Percentiles rank a stretch among this genome's conserved stretches.
Conservation (phyloP, 192 early-diverging fungal genomes). For the Podila clonocystis region DNA sequence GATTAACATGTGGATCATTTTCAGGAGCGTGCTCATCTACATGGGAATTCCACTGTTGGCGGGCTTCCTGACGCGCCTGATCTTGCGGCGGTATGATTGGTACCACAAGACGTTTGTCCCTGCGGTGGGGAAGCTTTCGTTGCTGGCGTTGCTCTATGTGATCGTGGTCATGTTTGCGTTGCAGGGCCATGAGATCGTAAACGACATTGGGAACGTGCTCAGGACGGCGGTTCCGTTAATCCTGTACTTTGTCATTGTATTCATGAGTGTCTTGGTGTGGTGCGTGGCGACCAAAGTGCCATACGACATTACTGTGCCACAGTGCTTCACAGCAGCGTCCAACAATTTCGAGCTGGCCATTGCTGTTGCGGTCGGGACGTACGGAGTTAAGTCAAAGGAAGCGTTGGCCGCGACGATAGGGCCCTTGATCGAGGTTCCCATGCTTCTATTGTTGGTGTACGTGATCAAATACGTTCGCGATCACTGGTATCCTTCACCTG, state of each 20-base stretch:
- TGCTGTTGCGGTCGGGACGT: conserved; percentile 72
- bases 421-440: conserved; percentile 79
- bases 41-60: conserved; percentile 72
- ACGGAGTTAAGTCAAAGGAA: conserved; percentile 71
- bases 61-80: conserved; percentile 66
- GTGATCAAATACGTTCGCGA: conserved; percentile 33
- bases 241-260: conserved; percentile 70
- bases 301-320: conserved; percentile 61
- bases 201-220: conserved; percentile 67
- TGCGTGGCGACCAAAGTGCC: conserved; percentile 50
- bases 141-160: conserved; percentile 72
- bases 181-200: conserved; percentile 68
- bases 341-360: conserved; percentile 86
- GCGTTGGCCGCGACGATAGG: conserved; percentile 73
- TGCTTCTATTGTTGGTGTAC: conserved; percentile 65
- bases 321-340: conserved; percentile 70
- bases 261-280: conserved; percentile 55
- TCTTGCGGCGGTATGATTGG: conserved; percentile 55
- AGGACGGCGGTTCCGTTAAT: conserved; percentile 70
- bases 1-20: conserved; percentile 67
- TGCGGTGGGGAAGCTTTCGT: conserved; percentile 60
- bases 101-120: conserved; percentile 67
- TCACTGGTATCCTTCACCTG: conserved; percentile 12
- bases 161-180: conserved; percentile 77
- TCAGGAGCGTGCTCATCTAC: conserved; percentile 67